Percentiles rank a stretch among this genome's conserved stretches.
phyloP scores from a whole-genome alignment of 768 basidiomycete species.

The Suillus sp. region DNA sequence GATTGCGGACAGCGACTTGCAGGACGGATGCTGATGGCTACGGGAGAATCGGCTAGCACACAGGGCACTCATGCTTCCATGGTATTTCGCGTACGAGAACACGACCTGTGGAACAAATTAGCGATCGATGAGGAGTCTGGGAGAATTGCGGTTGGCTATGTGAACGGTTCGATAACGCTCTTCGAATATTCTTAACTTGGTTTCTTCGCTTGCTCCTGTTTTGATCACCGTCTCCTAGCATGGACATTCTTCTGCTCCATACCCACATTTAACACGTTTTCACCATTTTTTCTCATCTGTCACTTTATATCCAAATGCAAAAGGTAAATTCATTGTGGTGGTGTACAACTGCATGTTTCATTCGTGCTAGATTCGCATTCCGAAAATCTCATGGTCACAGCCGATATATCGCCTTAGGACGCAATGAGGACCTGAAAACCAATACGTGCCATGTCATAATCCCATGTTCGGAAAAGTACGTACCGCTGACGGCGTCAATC shows the following conservation, averaged over 20 bases:
- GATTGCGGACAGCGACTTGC: conserved; percentile 64
- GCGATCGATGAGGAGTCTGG: conserved; percentile 44
- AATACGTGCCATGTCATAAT: conserved; percentile 3
- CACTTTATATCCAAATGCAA: neutral
- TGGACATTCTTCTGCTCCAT: neutral
- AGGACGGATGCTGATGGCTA: conserved; percentile 30
- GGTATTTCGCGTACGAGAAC: conserved; percentile 47
- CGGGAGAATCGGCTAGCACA: neutral
- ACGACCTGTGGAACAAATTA: conserved; percentile 49
- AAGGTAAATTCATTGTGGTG: neutral
- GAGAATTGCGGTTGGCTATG: conserved; percentile 36
- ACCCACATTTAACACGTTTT: neutral
- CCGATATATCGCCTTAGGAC: conserved; percentile 21
- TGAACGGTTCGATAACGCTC: conserved; percentile 50
- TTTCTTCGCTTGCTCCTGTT: conserved; percentile 1
- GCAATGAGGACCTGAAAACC: conserved; percentile 55
- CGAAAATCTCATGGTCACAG: neutral
- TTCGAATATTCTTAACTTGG: conserved; percentile 46
- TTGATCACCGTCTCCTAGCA: neutral
- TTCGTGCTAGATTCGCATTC: neutral
- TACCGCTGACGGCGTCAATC: conserved; percentile 90
- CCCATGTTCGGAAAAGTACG: conserved; percentile 24
- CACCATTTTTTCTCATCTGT: neutral
- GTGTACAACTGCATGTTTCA: neutral
- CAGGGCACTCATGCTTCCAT: conserved; percentile 25